Conservation (phyloP, 179 eudicot species). For the Heliamphora pulchella region DNA sequence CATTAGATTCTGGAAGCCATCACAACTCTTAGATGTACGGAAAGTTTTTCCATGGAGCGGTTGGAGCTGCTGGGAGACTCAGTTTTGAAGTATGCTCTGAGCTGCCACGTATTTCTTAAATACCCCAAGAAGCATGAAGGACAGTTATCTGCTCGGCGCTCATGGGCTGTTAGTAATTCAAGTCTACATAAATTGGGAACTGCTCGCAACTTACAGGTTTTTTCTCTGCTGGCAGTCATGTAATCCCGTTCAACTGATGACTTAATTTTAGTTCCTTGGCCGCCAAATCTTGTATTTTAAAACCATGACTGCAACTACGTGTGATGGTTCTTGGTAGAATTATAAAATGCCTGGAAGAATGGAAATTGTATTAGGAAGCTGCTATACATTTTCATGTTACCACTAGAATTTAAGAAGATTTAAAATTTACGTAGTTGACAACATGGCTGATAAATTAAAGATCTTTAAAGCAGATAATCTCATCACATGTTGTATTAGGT, state of each 20-base stretch:
- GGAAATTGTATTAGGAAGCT: not conserved
- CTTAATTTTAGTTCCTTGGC: not conserved
- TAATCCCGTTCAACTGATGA: not conserved
- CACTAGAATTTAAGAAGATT: not conserved
- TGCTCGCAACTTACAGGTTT: slow-evolving; percentile 52
- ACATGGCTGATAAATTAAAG: not conserved
- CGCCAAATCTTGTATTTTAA: not conserved
- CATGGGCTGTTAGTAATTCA: slow-evolving; percentile 60
- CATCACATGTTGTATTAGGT: not conserved
- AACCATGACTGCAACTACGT: not conserved
- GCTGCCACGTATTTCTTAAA: slow-evolving; percentile 69
- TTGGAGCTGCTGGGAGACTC: slow-evolving; percentile 97
- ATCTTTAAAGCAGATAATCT: not conserved
- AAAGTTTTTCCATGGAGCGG: slow-evolving; percentile 78
- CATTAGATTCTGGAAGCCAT: slow-evolving; percentile 77
- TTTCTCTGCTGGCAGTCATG: not conserved
- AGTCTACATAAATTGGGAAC: slow-evolving; percentile 64
- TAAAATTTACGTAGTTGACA: not conserved
- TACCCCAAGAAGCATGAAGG: slow-evolving; percentile 75
- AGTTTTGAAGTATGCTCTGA: slow-evolving; percentile 70
- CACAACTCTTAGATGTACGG: slow-evolving; percentile 75
- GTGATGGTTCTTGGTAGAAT: not conserved
- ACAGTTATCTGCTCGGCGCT: slow-evolving; percentile 51
- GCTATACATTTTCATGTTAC: not conserved
- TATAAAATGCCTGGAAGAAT: not conserved